These are phyloP conservation scores for Cercis canadensis DNA, from an alignment of 306 rosid species.

Conservation along the genomic window DNA sequence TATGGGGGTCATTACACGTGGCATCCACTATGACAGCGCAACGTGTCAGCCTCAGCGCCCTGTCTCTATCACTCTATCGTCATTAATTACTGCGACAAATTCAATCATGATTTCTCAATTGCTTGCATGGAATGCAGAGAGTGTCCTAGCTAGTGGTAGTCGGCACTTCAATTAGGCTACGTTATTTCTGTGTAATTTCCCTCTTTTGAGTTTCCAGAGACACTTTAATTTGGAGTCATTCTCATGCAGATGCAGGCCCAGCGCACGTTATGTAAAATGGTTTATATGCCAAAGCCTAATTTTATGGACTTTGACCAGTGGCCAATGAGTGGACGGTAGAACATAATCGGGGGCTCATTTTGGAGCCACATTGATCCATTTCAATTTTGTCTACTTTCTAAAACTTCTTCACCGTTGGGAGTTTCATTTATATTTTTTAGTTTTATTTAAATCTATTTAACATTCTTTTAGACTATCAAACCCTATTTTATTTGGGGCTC, in stretches of 20 bases:
- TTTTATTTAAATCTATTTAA: too few relatives aligned
- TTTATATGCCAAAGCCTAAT: constrained; percentile 1
- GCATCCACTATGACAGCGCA: constrained; percentile 1
- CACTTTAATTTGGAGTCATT: too few relatives aligned
- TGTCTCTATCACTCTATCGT: constrained; percentile 20
- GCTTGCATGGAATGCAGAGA: constrained; percentile 41
- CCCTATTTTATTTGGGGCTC: too few relatives aligned
- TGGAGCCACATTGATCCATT: neutral
- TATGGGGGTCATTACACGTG: constrained; percentile 48
- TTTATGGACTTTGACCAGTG: constrained; percentile 5
- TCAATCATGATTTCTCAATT: constrained; percentile 33
- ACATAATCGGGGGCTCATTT: neutral
- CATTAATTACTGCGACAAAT: constrained; percentile 30
- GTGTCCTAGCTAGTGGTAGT: too few relatives aligned
- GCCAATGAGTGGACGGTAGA: neutral
- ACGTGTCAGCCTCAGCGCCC: too few relatives aligned
- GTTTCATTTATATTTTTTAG: too few relatives aligned
- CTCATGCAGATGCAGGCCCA: too few relatives aligned
- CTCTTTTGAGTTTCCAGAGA: too few relatives aligned
- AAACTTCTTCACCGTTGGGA: too few relatives aligned
- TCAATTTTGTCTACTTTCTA: neutral
- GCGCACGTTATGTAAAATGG: neutral
- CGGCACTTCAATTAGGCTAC: neutral
- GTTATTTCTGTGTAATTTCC: neutral
- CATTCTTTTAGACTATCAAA: too few relatives aligned